Evolutionary conservation across 1,139 yeast species (phyloP), one percentile per base, ranked within the genome.

Genomic region (Suhomyces coccinellae): DNA sequence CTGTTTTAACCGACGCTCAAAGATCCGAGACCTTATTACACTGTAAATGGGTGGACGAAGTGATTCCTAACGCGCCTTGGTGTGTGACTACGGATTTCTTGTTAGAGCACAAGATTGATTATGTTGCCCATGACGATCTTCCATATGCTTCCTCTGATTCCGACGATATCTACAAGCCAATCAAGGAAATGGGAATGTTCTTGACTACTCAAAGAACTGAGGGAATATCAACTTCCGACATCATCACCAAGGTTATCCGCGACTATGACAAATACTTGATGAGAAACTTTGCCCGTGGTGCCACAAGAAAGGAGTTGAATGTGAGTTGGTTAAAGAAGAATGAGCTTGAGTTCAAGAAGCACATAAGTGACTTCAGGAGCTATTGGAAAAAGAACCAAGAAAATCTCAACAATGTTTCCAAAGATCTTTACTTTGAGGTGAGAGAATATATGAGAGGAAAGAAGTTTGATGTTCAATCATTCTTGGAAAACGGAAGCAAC

Each of bases 41-140:
- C 66, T 93, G 99, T 65, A 82, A 75, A 58, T 93, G 99, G 99
- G 99, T 93, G 20, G 98, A 93, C 63, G 98, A 93, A 63, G 98
- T 93, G 17, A 77, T 93, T 43, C 90, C 93, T 24, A 75, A 87
- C 63, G 97, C 97, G 1, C 99, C 99, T 10, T 93, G 99, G 99
- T 80, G 87, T 57, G 93, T 93, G 27, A 87, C 93, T 3, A 80
- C 90, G 42, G 90, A 86, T 40, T 93, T 93, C 58, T 69, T 93
- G 52, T 72, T 72, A 44, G 69, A 85, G 57, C 97, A 93, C 67
- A 73, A 83, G 45, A 89, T 93, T 54, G 99, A 93, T 65, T 93
- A 89, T 60, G 97, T 93, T 47, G 99, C 99, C 4, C 99, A 93
- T 66, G 99, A 93, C 67, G 99, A 93, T 65, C 72, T 90, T 53